phyloP scores from a whole-genome alignment of 2,329 filamentous ascomycete genomes.

The Allantophomopsis cytisporea region DNA sequence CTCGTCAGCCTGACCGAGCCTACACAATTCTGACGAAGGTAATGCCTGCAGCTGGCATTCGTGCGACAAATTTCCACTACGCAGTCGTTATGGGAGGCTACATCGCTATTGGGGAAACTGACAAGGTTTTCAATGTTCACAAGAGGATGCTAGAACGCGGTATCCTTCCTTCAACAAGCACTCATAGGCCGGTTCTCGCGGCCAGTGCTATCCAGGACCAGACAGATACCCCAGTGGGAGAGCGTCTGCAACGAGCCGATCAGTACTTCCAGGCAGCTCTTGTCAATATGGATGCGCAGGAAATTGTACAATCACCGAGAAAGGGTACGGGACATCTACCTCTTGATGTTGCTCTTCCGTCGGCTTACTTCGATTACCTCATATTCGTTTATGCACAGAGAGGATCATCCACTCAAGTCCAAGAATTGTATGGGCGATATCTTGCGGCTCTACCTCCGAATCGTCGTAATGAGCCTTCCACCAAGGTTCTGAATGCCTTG shows the following conservation, averaged over 20 bases:
- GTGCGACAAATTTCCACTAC: conserved; percentile 33
- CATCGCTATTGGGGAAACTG: conserved; percentile 20
- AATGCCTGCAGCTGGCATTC: conserved; percentile 31
- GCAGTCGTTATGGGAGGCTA: conserved; percentile 36
- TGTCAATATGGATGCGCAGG: conserved; percentile 10
- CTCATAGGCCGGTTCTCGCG: conserved; percentile 25
- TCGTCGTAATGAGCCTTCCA: conserved; percentile 26
- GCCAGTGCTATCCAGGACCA: conserved; percentile 13
- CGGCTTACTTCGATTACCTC: conserved; percentile 35
- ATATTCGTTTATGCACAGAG: conserved; percentile 38
- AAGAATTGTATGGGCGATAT: conserved; percentile 42
- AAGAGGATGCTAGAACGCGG: conserved; percentile 23
- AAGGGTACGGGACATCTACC: conserved; percentile 10
- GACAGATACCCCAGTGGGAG: conserved; percentile 1
- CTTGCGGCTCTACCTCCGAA: conserved; percentile 23
- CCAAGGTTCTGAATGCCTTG: conserved; percentile 45
- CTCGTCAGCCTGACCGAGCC: conserved; percentile 38
- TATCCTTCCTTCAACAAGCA: conserved; percentile 25
- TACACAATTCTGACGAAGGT: conserved; percentile 34
- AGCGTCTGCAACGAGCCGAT: conserved; percentile 12
- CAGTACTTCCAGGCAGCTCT: conserved; percentile 12
- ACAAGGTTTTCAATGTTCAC: conserved; percentile 35
- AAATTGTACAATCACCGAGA: conserved; percentile 10
- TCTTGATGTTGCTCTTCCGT: conserved; percentile 13
- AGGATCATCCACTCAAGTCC: conserved; percentile 30